Evolutionary conservation across 1,139 yeast species (phyloP), one percentile per base, ranked within the genome.

Genomic region (Meyerozyma carpophila): DNA sequence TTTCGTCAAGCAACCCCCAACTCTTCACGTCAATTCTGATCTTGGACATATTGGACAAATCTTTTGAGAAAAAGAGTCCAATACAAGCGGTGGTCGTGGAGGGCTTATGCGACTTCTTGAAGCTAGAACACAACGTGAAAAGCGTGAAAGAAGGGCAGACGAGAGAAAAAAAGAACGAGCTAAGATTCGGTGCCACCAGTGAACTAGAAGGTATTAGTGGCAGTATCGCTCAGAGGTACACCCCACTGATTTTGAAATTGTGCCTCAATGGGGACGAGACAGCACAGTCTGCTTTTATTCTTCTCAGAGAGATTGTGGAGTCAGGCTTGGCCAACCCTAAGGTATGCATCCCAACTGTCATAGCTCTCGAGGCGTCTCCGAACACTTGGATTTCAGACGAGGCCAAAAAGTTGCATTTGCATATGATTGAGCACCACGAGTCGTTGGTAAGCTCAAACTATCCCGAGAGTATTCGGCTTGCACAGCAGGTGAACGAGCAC

Each of bases 301-400:
- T 82, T 50, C 56, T 87, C 34, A 78, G 73, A 44, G 59, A 77
- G 39, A 75, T 84, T 24, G 71, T 84, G 3, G 70, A 70, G 28
- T 69, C 79, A 42, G 95, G 95, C 0, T 82, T 79, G 59, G 85
- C 84, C 0, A 87, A 84, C 55, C 96, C 95, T 1, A 77, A 84
- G 44, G 54, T 72, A 5, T 80, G 90, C 51, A 75, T 83, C 10
- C 77, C 91, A 0, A 82, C 89, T 0, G 69, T 86, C 2, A 74
- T 88, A 44, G 93, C 93, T 0, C 64, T 89, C 37, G 81, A 82
- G 47, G 73, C 87, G 0, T 79, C 89, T 1, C 60, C 68, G 0
- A 63, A 67, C 25, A 56, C 56, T 2, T 59, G 62, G n/a, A 67
- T 84, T 25, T 65, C 73, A 32, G 59, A 59, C 1, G 62, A 74